phyloP scores from a whole-genome alignment of 2,329 filamentous ascomycete genomes.

The Penicillium frequentans region DNA sequence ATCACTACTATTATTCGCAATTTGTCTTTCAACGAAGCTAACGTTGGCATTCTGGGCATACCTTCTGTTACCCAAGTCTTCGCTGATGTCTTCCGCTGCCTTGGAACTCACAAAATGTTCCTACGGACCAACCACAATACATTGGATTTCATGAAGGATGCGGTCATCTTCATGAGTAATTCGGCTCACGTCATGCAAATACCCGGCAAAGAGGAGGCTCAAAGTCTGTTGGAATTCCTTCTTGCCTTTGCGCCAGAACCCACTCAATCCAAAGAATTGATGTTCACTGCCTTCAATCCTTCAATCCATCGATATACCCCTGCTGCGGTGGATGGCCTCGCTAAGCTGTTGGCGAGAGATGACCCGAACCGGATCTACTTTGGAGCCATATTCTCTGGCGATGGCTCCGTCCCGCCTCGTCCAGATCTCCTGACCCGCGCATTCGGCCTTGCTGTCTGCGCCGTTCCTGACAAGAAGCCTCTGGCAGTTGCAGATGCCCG shows the following conservation, averaged over 20 bases:
- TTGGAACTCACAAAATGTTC: slow-evolving; percentile 86
- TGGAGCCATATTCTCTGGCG: slow-evolving; percentile 75
- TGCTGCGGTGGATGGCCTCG: slow-evolving; percentile 82
- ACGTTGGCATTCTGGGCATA: slow-evolving; percentile 73
- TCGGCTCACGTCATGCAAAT: slow-evolving; percentile 77
- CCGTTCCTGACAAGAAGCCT: slow-evolving; percentile 71
- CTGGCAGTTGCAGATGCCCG: slow-evolving; percentile 74
- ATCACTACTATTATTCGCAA: slow-evolving; percentile 92
- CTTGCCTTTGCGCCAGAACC: slow-evolving; percentile 83
- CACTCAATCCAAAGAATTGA: slow-evolving; percentile 58
- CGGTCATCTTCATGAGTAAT: slow-evolving; percentile 86
- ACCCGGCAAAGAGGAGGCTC: slow-evolving; percentile 80
- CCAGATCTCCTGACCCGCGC: slow-evolving; percentile 82
- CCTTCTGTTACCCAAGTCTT: slow-evolving; percentile 79
- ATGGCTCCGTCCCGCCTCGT: slow-evolving; percentile 63
- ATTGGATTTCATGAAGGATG: slow-evolving; percentile 95
- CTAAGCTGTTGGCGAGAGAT: slow-evolving; percentile 87
- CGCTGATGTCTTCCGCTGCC: slow-evolving; percentile 76
- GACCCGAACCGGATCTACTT: slow-evolving; percentile 89
- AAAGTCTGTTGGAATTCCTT: slow-evolving; percentile 83
- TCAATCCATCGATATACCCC: slow-evolving; percentile 83
- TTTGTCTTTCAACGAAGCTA: slow-evolving; percentile 79
- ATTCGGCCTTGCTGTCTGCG: slow-evolving; percentile 82
- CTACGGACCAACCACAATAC: slow-evolving; percentile 80
- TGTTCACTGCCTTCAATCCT: slow-evolving; percentile 80